Percentiles rank a stretch among this genome's conserved stretches.
Conservation (phyloP, 495 filamentous ascomycete species). For the Aspergillus baeticus region DNA sequence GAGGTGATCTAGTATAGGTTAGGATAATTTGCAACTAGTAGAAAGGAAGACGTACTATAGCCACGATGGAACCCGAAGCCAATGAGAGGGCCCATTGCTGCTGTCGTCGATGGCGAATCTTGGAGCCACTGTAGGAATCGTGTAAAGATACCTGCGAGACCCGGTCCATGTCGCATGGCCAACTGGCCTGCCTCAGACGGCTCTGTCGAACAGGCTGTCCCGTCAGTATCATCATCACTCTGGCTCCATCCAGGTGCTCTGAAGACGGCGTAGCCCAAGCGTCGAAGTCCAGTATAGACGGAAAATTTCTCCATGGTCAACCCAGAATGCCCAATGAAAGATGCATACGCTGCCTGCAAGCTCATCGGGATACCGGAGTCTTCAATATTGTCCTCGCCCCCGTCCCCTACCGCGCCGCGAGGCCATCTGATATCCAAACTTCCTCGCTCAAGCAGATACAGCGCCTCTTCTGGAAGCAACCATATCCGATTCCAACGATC, state of each 20-base stretch:
- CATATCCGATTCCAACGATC: constrained; percentile 62
- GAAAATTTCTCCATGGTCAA: constrained; percentile 78
- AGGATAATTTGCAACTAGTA: background rate
- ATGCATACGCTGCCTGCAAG: constrained; percentile 84
- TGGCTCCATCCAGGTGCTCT: constrained; percentile 59
- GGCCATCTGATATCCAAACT: constrained; percentile 85
- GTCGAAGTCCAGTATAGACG: constrained; percentile 79
- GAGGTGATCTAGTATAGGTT: constrained; percentile 51
- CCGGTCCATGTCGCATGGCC: constrained; percentile 20
- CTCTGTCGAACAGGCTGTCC: background rate
- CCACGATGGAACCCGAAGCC: constrained; percentile 74
- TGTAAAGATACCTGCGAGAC: constrained; percentile 33
- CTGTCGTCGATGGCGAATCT: constrained; percentile 27
- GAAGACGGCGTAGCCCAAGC: constrained; percentile 77
- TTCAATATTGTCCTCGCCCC: constrained; percentile 29
- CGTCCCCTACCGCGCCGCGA: constrained; percentile 25
- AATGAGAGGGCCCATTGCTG: constrained; percentile 66
- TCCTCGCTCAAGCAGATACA: constrained; percentile 86
- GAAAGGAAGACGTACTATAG: constrained; percentile 50
- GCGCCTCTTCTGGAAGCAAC: constrained; percentile 88
- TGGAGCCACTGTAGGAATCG: constrained; percentile 37
- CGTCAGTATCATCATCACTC: constrained; percentile 21
- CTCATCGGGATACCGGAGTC: constrained; percentile 78
- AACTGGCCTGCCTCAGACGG: constrained; percentile 10
- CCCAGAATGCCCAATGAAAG: constrained; percentile 64